A percentile compares a stretch with the other conserved stretches of the same genome.
phyloP scores from a whole-genome alignment of 495 filamentous ascomycete species.

The Neurospora cerealis region DNA sequence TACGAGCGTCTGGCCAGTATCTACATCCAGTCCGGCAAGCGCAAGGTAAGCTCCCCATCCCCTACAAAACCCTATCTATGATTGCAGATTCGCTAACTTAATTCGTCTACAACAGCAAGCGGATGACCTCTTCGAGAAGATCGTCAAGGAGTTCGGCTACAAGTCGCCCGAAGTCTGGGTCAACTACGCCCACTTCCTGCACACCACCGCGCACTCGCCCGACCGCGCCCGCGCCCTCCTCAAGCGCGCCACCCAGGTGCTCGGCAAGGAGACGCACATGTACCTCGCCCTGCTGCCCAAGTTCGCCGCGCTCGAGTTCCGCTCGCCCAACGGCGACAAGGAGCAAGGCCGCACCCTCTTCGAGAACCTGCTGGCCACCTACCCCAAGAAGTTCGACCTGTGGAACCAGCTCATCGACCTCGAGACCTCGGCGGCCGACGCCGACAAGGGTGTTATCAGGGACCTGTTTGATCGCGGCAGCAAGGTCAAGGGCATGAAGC shows the following conservation, averaged over 20 bases:
- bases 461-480: conserved; percentile 73
- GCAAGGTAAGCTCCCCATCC: conserved; percentile 39
- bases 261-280: conserved; percentile 47
- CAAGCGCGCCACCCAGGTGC: conserved; percentile 76
- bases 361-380: conserved; percentile 73
- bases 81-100: conserved; percentile 11
- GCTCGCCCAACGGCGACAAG: conserved; percentile 67
- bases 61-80: background rate
- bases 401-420: conserved; percentile 89
- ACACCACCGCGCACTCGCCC: conserved; percentile 55
- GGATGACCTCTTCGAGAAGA: conserved; percentile 73
- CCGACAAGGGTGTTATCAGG: conserved; percentile 50
- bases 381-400: conserved; percentile 78
- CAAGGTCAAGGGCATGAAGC: conserved; percentile 57
- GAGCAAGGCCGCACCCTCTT: conserved; percentile 94
- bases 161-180: conserved; percentile 69
- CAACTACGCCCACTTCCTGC: conserved; percentile 91
- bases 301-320: conserved; percentile 88
- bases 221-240: conserved; percentile 70
- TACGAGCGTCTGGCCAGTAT: conserved; percentile 86
- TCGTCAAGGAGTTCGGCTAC: conserved; percentile 80
- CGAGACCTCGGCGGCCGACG: conserved; percentile 54
- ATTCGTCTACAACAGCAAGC: conserved; percentile 59
- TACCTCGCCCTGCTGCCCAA: conserved; percentile 72
- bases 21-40: conserved; percentile 83